These are phyloP conservation scores for Sporothrix inflata DNA, from an alignment of 2,329 filamentous ascomycete species.

Conservation along the genomic window DNA sequence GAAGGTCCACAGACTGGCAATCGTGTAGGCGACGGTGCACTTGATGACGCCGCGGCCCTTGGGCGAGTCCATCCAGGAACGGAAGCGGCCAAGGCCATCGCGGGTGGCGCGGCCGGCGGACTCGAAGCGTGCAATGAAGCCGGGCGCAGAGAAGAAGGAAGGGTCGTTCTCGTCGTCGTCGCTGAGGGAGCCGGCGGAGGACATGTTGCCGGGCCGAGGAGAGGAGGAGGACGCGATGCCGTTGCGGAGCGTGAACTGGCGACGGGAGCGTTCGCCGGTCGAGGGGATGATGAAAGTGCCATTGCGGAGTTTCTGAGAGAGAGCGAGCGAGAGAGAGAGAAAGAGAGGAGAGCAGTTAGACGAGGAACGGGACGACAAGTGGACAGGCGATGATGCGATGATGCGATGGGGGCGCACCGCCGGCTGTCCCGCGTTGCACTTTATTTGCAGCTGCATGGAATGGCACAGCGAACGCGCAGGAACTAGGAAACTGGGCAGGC, in stretches of 20 bases:
- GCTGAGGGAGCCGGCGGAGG: background rate
- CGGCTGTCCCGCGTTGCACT: slow-evolving; percentile 12
- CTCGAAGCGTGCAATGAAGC: slow-evolving; percentile 32
- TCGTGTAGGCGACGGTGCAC: slow-evolving; percentile 84
- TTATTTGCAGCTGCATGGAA: background rate
- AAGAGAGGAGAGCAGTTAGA: background rate
- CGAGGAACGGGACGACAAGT: background rate
- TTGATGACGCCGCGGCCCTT: slow-evolving; percentile 82
- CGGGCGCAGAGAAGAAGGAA: slow-evolving; percentile 43
- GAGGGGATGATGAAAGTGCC: slow-evolving; percentile 84
- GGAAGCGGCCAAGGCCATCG: slow-evolving; percentile 42
- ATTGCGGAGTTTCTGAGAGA: slow-evolving; percentile 70
- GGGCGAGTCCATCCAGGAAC: slow-evolving; percentile 69
- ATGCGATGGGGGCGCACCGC: background rate
- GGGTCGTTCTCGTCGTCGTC: slow-evolving; percentile 35
- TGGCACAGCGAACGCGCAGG: background rate
- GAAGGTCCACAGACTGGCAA: slow-evolving; percentile 86
- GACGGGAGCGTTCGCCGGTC: slow-evolving; percentile 82
- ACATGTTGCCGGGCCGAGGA: slow-evolving; percentile 15
- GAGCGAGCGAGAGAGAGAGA: background rate
- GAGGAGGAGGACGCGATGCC: slow-evolving; percentile 39
- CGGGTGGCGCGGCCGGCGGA: background rate
- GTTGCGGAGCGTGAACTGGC: slow-evolving; percentile 74
- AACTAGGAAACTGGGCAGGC: background rate
- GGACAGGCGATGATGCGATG: background rate